A percentile compares a stretch with the other conserved stretches of the same genome.
Evolutionary conservation across 352 stramenopile genomes (phyloP).

Genomic region (Phytopythium cucurbitacearum): DNA sequence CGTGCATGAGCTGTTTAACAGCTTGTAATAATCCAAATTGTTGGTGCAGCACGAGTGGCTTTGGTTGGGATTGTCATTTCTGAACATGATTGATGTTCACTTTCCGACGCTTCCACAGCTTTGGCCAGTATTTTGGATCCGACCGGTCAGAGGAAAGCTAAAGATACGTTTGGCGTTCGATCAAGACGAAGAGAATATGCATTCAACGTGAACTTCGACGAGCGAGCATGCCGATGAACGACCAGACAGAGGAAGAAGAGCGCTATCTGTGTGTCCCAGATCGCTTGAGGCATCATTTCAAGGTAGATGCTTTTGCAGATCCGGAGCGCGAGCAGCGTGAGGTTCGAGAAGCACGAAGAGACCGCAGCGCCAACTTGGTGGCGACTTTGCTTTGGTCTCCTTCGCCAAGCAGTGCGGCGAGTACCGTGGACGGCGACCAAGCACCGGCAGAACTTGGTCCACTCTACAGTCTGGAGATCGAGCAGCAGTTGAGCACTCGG

Average conservation of each 20-base stretch:
- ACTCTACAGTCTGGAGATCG: constrained; percentile 52
- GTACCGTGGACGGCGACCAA: not conserved
- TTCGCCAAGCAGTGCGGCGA: not conserved
- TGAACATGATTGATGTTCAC: too few species aligned
- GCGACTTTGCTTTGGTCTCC: constrained; percentile 15
- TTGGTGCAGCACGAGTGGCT: too few species aligned
- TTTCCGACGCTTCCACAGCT: too few species aligned
- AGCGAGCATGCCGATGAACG: constrained; percentile 2
- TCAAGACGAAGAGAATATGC: not conserved
- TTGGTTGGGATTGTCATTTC: too few species aligned
- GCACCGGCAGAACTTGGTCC: not conserved
- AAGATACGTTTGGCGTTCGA: not conserved
- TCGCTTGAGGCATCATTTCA: constrained; percentile 53
- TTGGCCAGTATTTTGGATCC: too few species aligned
- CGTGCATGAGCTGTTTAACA: not conserved
- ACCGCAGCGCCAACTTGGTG: constrained; percentile 51
- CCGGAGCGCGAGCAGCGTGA: constrained; percentile 10
- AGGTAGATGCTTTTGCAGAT: constrained; percentile 9
- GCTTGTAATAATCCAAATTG: not conserved
- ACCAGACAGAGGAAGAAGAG: constrained; percentile 11
- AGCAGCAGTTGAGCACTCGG: constrained; percentile 45
- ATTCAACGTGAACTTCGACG: not conserved
- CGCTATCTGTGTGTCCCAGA: constrained; percentile 37
- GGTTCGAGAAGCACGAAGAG: constrained; percentile 34
- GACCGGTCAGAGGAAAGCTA: too few species aligned